Evolutionary conservation across 768 basidiomycete genomes (phyloP).

Genomic region (Suillus alpinus): DNA sequence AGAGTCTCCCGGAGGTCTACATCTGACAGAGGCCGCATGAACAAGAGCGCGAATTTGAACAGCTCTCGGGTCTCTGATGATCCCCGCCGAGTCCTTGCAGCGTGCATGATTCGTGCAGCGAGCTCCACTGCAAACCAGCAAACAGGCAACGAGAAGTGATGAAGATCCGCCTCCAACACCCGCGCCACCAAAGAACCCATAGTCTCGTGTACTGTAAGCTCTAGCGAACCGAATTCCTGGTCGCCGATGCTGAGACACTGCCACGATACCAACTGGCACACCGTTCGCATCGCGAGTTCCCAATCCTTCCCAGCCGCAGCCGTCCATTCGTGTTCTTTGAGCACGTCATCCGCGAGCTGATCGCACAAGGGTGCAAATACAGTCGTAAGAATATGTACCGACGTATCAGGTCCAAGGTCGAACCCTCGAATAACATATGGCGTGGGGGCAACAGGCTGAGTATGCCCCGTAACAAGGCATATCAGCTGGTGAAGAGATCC

Average conservation of each 20-base stretch:
- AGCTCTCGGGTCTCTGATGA: conserved; percentile 22
- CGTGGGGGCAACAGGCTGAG: conserved; percentile 27
- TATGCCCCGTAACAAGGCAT: conserved; percentile 30
- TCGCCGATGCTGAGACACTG: conserved; percentile 34
- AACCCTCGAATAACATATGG: conserved; percentile 37
- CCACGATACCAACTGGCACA: conserved; percentile 49
- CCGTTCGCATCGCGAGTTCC: conserved; percentile 36
- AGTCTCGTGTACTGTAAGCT: conserved; percentile 33
- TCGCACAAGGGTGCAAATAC: conserved; percentile 48
- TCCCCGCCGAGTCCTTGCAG: conserved; percentile 26
- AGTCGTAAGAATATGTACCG: conserved; percentile 41
- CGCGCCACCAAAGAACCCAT: conserved; percentile 36
- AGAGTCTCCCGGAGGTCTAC: conserved; percentile 44
- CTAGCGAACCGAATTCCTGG: conserved; percentile 30
- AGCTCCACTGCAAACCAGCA: conserved; percentile 68
- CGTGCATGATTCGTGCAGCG: conserved; percentile 36
- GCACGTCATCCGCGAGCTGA: conserved; percentile 37
- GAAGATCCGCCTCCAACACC: conserved; percentile 36
- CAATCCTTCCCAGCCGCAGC: conserved; percentile 33
- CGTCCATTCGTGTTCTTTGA: conserved; percentile 30
- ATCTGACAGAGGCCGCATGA: conserved; percentile 52
- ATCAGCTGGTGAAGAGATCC: conserved; percentile 62
- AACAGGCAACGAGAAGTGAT: conserved; percentile 38
- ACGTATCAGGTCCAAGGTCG: conserved; percentile 42
- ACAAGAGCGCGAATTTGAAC: conserved; percentile 30